Evolutionary conservation across 441 rosid species (phyloP), one percentile per base, ranked within the genome.

Genomic region (Eruca vesicaria): DNA sequence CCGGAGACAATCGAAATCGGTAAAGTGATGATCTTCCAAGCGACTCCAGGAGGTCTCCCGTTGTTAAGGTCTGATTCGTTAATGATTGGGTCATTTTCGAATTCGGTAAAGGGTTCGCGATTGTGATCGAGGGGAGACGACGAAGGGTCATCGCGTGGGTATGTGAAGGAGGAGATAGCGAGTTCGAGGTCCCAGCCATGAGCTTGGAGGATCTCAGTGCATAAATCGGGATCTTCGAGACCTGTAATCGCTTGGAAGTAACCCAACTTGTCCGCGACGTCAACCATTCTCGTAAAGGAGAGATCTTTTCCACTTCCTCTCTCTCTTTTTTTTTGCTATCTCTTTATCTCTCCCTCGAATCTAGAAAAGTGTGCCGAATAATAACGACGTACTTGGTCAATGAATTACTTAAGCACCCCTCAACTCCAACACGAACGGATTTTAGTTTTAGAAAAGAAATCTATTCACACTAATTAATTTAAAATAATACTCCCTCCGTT

Each of bases 141-240:
- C n/a, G 83, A 79, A 73, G 80, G 55, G 69, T 53, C 38, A 55
- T 55, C 29, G 26, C 7, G 65, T 16, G 71, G 79, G 52, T 58
- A 79, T n/a, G 97, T 89, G 85, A 91, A 87, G 16, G 98, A 84
- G 66, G 97, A 88, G 89, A 96, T 82, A 61, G 98, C 98, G 69
- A 93, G 98, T 78, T 96, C 98, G 18, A 96, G 86, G 89, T 96
- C 98, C 98, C 99, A 93, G 63, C 86, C 87, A 80, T 96, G 97
- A 60, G 99, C 98, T 76, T 87, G 94, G 31, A 93, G 99, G 81
- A 93, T 91, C 82, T 96, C 97, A 0, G 96, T 90, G 66, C 99
- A 96, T 75, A 96, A 83, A 81, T 90, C 96, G 69, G 84, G 77
- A 80, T 93, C 98, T 74, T 93, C 91, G 35, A 96, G 86, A 71